Base-by-base conservation (phyloP, 2,329 filamentous ascomycete species). In the Ascochyta pisi region DNA sequence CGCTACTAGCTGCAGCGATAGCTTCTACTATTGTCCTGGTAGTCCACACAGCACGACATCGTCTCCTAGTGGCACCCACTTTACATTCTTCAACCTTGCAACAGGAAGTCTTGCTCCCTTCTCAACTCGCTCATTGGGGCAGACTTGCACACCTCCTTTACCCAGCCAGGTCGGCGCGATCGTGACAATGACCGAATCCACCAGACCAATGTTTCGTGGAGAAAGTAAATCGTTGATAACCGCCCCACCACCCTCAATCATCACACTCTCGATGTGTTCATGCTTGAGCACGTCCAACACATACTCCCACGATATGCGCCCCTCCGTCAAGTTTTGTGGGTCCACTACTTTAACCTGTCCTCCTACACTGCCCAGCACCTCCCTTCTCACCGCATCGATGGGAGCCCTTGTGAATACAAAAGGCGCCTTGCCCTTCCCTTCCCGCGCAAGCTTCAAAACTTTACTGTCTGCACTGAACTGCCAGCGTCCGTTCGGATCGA, bases 101-200 rank as follows among this genome's bases (percentile, higher is more conserved):
- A 86, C 87, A 6, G 89, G 82, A 43, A 84, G 40, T 35, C 63
- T 67, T 41, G 78, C 77, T 3, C 83, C 85, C 16, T 81, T 71
- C 2, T 77, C 82, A 3, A 74, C 67, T 37, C 81, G 83, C 31
- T 85, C 81, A 19, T 85, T 80, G 2, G 93, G 94, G 42, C 86
- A 88, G 3, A 96, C 91, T 10, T 87, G 82, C 9, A 97, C 90
- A 7, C 92, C 92, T 2, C 90, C 91, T 57, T 84, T 82, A 1
- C 94, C 94, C n/a, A 98, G 81, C 85, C 92, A 98, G 0, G 87
- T 91, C 8, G 94, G 94, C 3, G 94, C 92, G 68, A 97, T 87
- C 0, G 94, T 97, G 54, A 97, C 83, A 66, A 98, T 89, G 44
- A 96, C 87, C 2, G 89, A 89, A 69, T 91, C 84, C 38, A 96